Conservation (phyloP, 2,329 filamentous ascomycete genomes). For the Aureobasidium sp. region DNA sequence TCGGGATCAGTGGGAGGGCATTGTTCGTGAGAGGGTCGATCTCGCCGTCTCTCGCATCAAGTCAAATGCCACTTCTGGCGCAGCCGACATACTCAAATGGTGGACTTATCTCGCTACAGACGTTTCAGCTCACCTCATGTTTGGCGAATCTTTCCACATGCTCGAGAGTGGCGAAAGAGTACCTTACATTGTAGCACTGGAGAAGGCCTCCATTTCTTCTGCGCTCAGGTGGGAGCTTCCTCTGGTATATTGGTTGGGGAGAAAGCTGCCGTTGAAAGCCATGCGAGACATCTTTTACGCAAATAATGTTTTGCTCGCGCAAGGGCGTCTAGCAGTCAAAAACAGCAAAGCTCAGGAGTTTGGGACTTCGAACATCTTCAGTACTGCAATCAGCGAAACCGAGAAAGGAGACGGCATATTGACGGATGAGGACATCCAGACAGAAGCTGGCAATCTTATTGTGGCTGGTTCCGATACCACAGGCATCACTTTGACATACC, state of each 20-base stretch:
- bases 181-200: not conserved
- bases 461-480: slow-evolving; percentile 31
- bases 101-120: slow-evolving; percentile 36
- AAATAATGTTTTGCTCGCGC: slow-evolving; percentile 18
- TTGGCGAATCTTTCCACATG: slow-evolving; percentile 36
- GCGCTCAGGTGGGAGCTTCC: slow-evolving; percentile 26
- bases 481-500: slow-evolving; percentile 26
- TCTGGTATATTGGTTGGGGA: slow-evolving; percentile 19
- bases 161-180: slow-evolving; percentile 31
- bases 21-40: slow-evolving; percentile 29
- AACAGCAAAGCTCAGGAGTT: slow-evolving; percentile 14
- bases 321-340: slow-evolving; percentile 18
- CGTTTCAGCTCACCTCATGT: slow-evolving; percentile 33
- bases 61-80: slow-evolving; percentile 25
- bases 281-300: slow-evolving; percentile 18
- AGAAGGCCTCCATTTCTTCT: slow-evolving; percentile 13
- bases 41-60: slow-evolving; percentile 32
- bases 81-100: slow-evolving; percentile 36
- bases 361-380: slow-evolving; percentile 18
- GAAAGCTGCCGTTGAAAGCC: slow-evolving; percentile 15
- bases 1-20: slow-evolving; percentile 31
- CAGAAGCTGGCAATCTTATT: slow-evolving; percentile 26
- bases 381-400: slow-evolving; percentile 19
- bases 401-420: slow-evolving; percentile 20
- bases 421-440: slow-evolving; percentile 24